Base-by-base conservation (phyloP, 345 rosid genomes). In the Populus alba region DNA sequence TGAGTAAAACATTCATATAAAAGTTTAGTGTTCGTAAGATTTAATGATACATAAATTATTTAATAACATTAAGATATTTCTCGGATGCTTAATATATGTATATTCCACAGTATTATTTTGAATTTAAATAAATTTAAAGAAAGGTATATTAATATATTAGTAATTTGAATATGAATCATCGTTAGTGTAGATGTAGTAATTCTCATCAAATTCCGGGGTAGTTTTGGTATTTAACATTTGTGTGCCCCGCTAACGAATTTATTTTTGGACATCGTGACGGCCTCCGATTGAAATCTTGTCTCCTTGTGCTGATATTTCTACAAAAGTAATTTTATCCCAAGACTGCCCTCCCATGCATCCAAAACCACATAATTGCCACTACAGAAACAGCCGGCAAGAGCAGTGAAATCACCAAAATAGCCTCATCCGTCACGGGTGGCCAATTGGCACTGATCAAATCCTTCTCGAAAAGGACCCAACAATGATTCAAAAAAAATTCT, bases 401-500 rank as follows among this genome's bases (percentile, higher is more conserved):
- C 29, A 11, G 37, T 3, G 25, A 72, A 81, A 61, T 63, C 25
- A 81, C 87, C 12, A 70, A 59, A 75, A 71, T 61, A 70, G 69
- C 75, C 83, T 72, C 75, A 8, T 0, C 22, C 18, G 66, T 83
- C 88, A 83, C 88, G 82, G 88, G 78, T 23, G 83, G 68, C 39
- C 8, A 31, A 31, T 0, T 1, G 41, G 78, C 81, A 59, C 66
- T 18, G 63, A 53, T n/a, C 59, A 62, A 66, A 75, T 82, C 86
- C 67, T 82, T 74, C 79, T 83, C 84, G 88, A 83, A 83, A 80
- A 76, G 75, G 82, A 78, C 83, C 81, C 71, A 83, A 75, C 88
- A 80, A 57, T 27, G 70, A 76, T 75, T 65, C 80, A 49, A 66
- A 78, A 81, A 81, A 66, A 66, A 59, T 80, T 73, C 77, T 72